phyloP scores from a whole-genome alignment of 768 basidiomycete species.

The Lyophyllum shimeji region DNA sequence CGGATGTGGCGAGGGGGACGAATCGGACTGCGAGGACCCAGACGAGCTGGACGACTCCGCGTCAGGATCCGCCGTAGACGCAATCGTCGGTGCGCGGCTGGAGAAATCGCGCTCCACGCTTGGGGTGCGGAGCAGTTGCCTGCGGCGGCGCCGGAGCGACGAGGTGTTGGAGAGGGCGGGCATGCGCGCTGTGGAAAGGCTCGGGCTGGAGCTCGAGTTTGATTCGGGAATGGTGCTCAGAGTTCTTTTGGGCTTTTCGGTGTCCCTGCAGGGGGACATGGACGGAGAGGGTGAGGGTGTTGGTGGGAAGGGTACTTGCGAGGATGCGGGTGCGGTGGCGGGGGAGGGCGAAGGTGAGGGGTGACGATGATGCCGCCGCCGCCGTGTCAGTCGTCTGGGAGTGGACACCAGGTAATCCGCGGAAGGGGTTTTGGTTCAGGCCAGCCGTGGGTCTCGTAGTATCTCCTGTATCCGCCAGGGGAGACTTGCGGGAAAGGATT shows the following conservation, averaged over 20 bases:
- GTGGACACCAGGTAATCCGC: not conserved
- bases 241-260: slow-evolving; percentile 9
- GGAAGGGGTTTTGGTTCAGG: slow-evolving; percentile 12
- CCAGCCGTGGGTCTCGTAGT: slow-evolving; percentile 29
- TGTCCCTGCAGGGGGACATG: slow-evolving; percentile 14
- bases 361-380: slow-evolving; percentile 1
- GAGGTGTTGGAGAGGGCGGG: slow-evolving; percentile 4
- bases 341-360: slow-evolving; percentile 16
- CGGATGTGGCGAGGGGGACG: not conserved
- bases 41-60: slow-evolving; percentile 1
- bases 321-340: slow-evolving; percentile 9
- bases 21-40: slow-evolving; percentile 6
- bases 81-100: slow-evolving; percentile 13
- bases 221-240: slow-evolving; percentile 25
- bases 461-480: slow-evolving; percentile 40
- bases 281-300: slow-evolving; percentile 10
- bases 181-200: not conserved
- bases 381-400: slow-evolving; percentile 1
- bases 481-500: slow-evolving; percentile 40
- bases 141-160: slow-evolving; percentile 29
- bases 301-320: not conserved
- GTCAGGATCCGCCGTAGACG: slow-evolving; percentile 10
- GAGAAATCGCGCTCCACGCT: slow-evolving; percentile 37
- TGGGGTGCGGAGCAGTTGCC: slow-evolving; percentile 32
- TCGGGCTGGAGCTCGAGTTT: not conserved